Percentiles rank a stretch among this genome's conserved stretches.
Evolutionary conservation across 257 asterid species (phyloP).

Genomic region (Solanum sejunctum): DNA sequence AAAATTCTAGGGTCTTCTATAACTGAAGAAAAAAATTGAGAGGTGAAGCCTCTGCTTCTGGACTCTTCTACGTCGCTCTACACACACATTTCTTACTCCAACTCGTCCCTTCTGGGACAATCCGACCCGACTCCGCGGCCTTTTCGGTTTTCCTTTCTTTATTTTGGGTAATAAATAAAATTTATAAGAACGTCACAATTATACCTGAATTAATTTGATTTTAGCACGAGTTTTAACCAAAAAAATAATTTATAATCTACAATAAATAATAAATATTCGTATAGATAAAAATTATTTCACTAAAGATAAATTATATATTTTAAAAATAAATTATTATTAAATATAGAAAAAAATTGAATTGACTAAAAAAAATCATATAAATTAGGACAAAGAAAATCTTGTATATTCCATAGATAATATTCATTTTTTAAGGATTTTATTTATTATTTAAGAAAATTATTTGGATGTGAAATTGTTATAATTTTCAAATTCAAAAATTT

Average conservation of each 20-base stretch:
- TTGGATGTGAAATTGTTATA: background rate
- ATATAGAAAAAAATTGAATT: no score
- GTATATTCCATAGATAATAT: background rate
- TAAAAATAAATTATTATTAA: no score
- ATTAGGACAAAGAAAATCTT: no score
- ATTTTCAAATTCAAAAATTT: background rate
- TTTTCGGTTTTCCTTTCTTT: background rate
- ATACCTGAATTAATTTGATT: no score
- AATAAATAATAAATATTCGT: no score
- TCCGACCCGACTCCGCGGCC: background rate
- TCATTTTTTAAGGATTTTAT: background rate
- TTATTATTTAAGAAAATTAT: background rate
- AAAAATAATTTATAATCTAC: no score
- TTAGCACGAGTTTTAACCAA: no score
- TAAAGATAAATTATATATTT: no score
- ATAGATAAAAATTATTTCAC: no score
- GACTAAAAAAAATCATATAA: no score
- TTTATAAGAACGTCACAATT: no score
- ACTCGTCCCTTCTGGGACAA: background rate
- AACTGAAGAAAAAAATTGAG: background rate
- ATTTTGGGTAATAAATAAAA: background rate
- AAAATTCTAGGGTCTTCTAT: slow-evolving; percentile 44
- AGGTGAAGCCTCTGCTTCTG: background rate
- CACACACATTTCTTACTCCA: background rate
- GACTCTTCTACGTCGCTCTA: slow-evolving; percentile 32